Base-by-base conservation (phyloP, 306 rosid genomes). In the Aeschynomene evenia region DNA sequence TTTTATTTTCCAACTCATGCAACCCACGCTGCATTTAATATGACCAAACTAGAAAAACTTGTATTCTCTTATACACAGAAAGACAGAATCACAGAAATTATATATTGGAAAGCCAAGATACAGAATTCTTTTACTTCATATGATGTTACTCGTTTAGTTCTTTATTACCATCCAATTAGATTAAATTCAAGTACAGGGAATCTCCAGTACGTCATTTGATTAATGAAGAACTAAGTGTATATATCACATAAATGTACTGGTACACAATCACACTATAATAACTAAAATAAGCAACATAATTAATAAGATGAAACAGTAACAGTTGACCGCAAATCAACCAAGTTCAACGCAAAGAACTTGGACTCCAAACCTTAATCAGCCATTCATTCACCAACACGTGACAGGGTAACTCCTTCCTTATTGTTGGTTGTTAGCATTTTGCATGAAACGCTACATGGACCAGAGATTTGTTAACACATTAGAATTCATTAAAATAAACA, bases 1-100 rank as follows among this genome's bases (percentile, higher is more conserved):
- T 83, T 80, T 91, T 94, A 73, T 91, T 94, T 69, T 96, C 96
- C 80, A 91, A 77, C 78, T 94, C 97, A 43, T 94, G 99, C 78
- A 89, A 78, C 31, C 89, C 87, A 73, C 99, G 91, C 99, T 88
- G 42, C 46, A 79, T 60, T 67, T 10, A 46, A 74, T 9, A 64
- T 20, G 12, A 57, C 7, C 2, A 61, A 36, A 66, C 74, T 18
- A 78, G 76, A 55, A 18, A 74, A 74, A 36, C 34, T 2, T 9
- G 33, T 52, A 73, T 56, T 22, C 28, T 11, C 37, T 19, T 57
- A 63, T 20, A 7, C 4, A 20, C 21, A 22, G 49, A 71, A 14
- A 40, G 36, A 8, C 7, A 37, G n/a, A n/a, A n/a, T n/a, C n/a
- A n/a, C n/a, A n/a, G 15, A 70, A 23, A 34, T 20, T 1, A 42